Base-by-base conservation (phyloP, 2,329 filamentous ascomycete genomes). In the Fusarium agapanthi region DNA sequence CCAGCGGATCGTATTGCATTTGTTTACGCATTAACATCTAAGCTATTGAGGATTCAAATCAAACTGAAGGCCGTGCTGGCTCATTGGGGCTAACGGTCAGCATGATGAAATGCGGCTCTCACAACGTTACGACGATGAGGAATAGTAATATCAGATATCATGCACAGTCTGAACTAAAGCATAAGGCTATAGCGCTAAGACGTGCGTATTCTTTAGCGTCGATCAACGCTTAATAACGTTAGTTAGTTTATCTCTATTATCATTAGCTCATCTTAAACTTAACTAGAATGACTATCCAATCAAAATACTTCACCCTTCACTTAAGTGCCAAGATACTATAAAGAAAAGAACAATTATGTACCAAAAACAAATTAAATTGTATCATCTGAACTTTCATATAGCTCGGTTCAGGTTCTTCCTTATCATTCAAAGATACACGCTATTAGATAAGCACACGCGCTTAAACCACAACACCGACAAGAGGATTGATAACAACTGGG, bases 371-470 rank as follows among this genome's bases (percentile, higher is more conserved):
- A 0, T 7, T 7, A 1, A 15, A 6, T 4, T 26, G 6, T 5
- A 44, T 18, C 16, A 0, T 13, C 24, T 44, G 6, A 22, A 0
- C 9, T 16, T 6, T 6, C 3, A 2, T 3, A 6, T 15, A 4
- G 5, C 3, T 30, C 22, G 20, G 20, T 22, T 15, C 20, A 22
- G 3, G 3, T 26, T 28, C 13, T 8, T 22, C 26, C 26, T 44
- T 26, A 11, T 26, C 2, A 8, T 43, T 6, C 0, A 12, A 7
- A 24, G n/a, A 24, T 24, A 5, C 0, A 12, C n/a, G n/a, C n/a
- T 43, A 40, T n/a, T 1, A 34, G 32, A 15, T 34, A 34, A 34
- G 32, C 14, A 8, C 32, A 3, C 6, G 35, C 18, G 16, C 35
- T 37, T 16, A 24, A 24, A 24, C 10, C 6, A 18, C 6, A 43